Conservation (phyloP, 2,329 filamentous ascomycete genomes). For the Allantophomopsis cytisporea region DNA sequence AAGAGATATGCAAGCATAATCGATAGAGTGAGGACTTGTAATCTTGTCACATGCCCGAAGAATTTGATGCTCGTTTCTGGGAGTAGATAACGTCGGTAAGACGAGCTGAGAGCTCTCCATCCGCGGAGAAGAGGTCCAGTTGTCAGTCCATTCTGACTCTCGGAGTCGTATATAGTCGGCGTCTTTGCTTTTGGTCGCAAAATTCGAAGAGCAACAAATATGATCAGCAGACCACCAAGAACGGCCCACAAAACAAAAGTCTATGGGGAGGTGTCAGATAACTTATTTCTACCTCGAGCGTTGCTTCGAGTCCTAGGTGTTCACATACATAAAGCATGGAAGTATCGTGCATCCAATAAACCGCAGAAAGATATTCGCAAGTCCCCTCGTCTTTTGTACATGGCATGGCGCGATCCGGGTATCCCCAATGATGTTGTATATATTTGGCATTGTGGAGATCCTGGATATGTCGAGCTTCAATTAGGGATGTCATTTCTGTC, state of each 20-base stretch:
- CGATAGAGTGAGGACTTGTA: conserved; percentile 50
- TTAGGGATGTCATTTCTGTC: too few relatives aligned
- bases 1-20: conserved; percentile 47
- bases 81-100: conserved; percentile 32
- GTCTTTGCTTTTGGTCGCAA: conserved; percentile 8
- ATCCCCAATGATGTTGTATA: conserved; percentile 40
- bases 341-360: conserved; percentile 37
- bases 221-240: conserved; percentile 30
- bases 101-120: conserved; percentile 5
- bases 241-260: conserved; percentile 41
- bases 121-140: conserved; percentile 10
- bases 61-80: conserved; percentile 40
- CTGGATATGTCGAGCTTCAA: conserved; percentile 26
- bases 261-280: too few relatives aligned
- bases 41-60: conserved; percentile 54
- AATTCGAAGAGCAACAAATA: conserved; percentile 22
- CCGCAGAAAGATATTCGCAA: conserved; percentile 41
- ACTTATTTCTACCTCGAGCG: too few relatives aligned
- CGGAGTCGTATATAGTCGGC: conserved; percentile 2
- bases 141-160: neutral
- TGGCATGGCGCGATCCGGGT: conserved; percentile 35
- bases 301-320: too few relatives aligned
- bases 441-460: conserved; percentile 22
- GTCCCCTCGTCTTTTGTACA: conserved; percentile 43
- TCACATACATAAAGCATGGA: conserved; percentile 31